phyloP scores from a whole-genome alignment of 768 basidiomycete genomes.

The Hericium erinaceus region DNA sequence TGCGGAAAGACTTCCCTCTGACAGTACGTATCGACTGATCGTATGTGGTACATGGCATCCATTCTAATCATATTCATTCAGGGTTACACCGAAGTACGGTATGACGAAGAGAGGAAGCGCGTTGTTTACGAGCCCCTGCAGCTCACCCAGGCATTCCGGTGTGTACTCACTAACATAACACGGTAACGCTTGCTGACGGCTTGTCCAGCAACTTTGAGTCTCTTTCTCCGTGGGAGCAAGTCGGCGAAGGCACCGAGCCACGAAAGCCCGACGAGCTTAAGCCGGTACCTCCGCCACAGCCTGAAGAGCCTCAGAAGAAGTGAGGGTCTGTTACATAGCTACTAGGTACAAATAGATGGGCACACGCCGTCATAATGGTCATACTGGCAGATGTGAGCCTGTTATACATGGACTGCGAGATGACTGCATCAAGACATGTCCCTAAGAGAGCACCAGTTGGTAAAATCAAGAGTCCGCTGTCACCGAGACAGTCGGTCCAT shows the following conservation, averaged over 20 bases:
- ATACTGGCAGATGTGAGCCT: not conserved
- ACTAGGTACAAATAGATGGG: not conserved
- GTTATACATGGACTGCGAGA: not conserved
- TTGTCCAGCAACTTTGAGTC: constrained; percentile 81
- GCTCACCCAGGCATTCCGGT: constrained; percentile 97
- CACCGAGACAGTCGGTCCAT: constrained; percentile 6
- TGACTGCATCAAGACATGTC: not conserved
- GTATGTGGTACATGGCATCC: too few relatives aligned
- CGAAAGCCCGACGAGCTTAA: constrained; percentile 65
- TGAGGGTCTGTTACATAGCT: constrained; percentile 27
- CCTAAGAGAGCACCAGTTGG: not conserved
- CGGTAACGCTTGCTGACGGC: not conserved
- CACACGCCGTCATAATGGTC: not conserved
- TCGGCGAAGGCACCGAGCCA: constrained; percentile 55
- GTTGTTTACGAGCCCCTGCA: constrained; percentile 97
- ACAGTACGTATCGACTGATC: constrained; percentile 46
- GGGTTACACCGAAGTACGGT: constrained; percentile 98
- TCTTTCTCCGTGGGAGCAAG: constrained; percentile 91
- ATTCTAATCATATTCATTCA: constrained; percentile 20
- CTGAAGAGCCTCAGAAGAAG: constrained; percentile 73
- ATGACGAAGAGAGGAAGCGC: constrained; percentile 95
- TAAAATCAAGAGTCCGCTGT: constrained; percentile 2
- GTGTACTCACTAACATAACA: constrained; percentile 14
- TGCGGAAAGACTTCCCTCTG: constrained; percentile 97
- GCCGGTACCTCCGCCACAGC: constrained; percentile 62